These are phyloP conservation scores for Colletotrichum siamense DNA, from an alignment of 2,329 filamentous ascomycete genomes.

Conservation along the genomic window DNA sequence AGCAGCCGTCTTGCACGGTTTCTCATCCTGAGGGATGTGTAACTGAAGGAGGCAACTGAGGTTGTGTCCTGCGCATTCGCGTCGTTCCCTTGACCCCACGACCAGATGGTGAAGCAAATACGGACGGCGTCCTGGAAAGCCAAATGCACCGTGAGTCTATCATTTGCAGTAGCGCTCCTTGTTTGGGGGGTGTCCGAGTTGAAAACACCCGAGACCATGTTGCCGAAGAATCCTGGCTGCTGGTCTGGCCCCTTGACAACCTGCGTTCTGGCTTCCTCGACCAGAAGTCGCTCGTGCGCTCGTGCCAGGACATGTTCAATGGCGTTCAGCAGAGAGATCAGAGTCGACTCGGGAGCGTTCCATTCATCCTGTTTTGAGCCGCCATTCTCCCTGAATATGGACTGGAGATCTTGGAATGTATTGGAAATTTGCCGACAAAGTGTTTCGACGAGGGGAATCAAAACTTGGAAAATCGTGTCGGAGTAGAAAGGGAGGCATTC, in stretches of 20 bases:
- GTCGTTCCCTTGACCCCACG: constrained; percentile 78
- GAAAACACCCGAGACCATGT: constrained; percentile 92
- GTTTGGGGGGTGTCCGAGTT: constrained; percentile 76
- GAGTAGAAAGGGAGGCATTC: constrained; percentile 86
- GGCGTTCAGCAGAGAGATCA: constrained; percentile 89
- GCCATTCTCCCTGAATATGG: constrained; percentile 57
- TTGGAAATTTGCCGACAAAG: constrained; percentile 79
- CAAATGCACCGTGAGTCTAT: constrained; percentile 89
- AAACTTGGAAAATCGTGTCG: constrained; percentile 84
- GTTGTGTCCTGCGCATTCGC: constrained; percentile 64
- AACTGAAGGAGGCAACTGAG: constrained; percentile 83
- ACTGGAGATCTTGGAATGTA: constrained; percentile 75
- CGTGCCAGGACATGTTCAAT: constrained; percentile 89
- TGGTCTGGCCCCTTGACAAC: constrained; percentile 80
- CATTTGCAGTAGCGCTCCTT: constrained; percentile 89
- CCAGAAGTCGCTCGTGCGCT: constrained; percentile 81
- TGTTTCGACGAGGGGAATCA: constrained; percentile 90
- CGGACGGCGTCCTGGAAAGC: constrained; percentile 96
- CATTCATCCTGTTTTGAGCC: constrained; percentile 23
- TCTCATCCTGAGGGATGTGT: constrained; percentile 89
- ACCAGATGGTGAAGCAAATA: constrained; percentile 93
- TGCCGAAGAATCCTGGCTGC: constrained; percentile 88
- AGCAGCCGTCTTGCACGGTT: constrained; percentile 87
- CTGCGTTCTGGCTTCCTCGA: constrained; percentile 74
- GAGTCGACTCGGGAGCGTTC: constrained; percentile 69